Percentiles rank a stretch among this genome's conserved stretches.
Conservation (phyloP, 371 early-diverging fungal species). For the Mucor irregularis region DNA sequence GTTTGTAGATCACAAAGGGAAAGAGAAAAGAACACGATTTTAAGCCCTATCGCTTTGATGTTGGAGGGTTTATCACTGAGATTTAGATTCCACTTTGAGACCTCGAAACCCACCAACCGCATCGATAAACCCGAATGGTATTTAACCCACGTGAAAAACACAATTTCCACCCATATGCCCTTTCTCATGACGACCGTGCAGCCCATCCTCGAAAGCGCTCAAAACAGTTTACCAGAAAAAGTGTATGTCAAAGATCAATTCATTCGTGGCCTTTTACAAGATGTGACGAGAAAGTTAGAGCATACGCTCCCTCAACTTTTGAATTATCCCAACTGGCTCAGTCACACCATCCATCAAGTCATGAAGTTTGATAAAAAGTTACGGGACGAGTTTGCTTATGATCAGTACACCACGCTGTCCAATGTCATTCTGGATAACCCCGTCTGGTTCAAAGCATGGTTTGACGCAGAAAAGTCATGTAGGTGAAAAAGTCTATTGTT, state of each 20-base stretch:
- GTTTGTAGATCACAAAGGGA: neutral
- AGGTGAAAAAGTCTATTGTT: constrained; percentile 20
- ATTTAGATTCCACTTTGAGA: constrained; percentile 82
- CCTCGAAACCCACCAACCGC: constrained; percentile 75
- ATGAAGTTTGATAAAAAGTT: constrained; percentile 75
- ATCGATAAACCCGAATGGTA: constrained; percentile 92
- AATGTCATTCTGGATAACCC: constrained; percentile 56
- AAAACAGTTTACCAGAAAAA: neutral
- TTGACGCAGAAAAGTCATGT: constrained; percentile 71
- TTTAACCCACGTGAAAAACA: constrained; percentile 67
- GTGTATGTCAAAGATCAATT: constrained; percentile 66
- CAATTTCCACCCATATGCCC: constrained; percentile 46
- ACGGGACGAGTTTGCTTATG: constrained; percentile 67
- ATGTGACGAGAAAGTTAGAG: constrained; percentile 65
- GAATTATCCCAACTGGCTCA: constrained; percentile 60
- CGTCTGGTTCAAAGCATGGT: constrained; percentile 71
- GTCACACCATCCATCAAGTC: constrained; percentile 75
- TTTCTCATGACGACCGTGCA: constrained; percentile 42
- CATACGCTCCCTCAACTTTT: constrained; percentile 57
- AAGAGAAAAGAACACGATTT: constrained; percentile 7
- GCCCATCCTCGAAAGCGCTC: constrained; percentile 22
- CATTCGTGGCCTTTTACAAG: constrained; percentile 59
- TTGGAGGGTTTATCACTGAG: constrained; percentile 64
- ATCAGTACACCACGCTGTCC: constrained; percentile 46
- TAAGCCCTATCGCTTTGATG: constrained; percentile 60